Evolutionary conservation across 2,329 filamentous ascomycete species (phyloP).

Genomic region (Ophiosphaerella korrae): DNA sequence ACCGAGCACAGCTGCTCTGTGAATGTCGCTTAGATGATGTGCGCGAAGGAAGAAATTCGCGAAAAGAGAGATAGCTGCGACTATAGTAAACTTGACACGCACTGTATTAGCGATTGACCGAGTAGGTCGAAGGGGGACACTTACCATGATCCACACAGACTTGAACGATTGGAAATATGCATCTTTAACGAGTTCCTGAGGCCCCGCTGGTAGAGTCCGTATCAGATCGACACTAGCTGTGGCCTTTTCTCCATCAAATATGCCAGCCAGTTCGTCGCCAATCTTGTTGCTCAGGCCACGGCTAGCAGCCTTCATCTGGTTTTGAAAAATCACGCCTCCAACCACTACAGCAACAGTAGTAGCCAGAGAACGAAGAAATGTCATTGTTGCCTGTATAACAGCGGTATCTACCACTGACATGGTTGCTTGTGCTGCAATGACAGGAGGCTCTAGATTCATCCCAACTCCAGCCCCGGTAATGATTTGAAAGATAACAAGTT

Average conservation of each 20-base stretch:
- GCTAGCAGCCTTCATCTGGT: constrained; percentile 61
- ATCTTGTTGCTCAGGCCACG: constrained; percentile 56
- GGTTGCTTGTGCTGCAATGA: constrained; percentile 58
- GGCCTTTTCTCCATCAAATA: constrained; percentile 61
- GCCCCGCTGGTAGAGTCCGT: constrained; percentile 50
- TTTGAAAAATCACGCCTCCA: constrained; percentile 43
- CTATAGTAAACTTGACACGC: constrained; percentile 4
- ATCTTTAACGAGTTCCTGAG: constrained; percentile 44
- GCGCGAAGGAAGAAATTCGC: constrained; percentile 12
- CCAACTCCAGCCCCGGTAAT: constrained; percentile 58
- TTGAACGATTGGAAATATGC: constrained; percentile 33
- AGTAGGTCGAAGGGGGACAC: background rate
- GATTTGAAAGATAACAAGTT: constrained; percentile 56
- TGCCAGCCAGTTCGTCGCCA: constrained; percentile 48
- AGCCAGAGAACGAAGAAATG: too few relatives aligned
- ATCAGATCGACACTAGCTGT: constrained; percentile 63
- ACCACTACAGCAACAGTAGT: background rate
- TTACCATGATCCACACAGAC: constrained; percentile 15
- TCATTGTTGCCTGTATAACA: too few relatives aligned
- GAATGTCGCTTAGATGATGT: constrained; percentile 9
- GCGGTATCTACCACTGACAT: too few relatives aligned
- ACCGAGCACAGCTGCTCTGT: constrained; percentile 8
- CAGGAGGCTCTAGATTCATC: constrained; percentile 59
- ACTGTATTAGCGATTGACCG: background rate
- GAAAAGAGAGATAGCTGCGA: constrained; percentile 9